A percentile compares a stretch with the other conserved stretches of the same genome.
Evolutionary conservation across 305 asterid species (phyloP).

Genomic region (Plantago lanceolata): DNA sequence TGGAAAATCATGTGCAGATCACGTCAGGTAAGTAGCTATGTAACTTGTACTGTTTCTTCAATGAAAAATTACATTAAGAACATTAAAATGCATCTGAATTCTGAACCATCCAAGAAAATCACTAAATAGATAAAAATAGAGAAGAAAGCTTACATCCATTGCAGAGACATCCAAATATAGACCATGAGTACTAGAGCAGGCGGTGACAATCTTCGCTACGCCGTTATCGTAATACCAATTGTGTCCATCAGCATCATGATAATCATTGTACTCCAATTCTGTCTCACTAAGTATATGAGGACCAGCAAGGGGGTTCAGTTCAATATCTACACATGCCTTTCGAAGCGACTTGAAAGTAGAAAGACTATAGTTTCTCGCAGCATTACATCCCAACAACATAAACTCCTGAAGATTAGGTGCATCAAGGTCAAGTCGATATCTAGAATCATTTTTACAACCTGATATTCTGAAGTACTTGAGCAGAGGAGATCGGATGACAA

Average conservation of each 20-base stretch:
- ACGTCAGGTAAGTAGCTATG: too few relatives aligned
- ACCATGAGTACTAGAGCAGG: neutral
- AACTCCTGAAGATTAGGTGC: constrained; percentile 2
- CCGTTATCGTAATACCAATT: too few relatives aligned
- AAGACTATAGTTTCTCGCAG: neutral
- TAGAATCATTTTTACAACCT: neutral
- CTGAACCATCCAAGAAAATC: neutral
- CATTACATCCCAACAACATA: neutral
- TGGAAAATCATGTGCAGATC: too few relatives aligned
- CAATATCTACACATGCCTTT: neutral
- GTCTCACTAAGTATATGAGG: neutral
- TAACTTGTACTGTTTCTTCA: neutral
- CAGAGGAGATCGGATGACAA: neutral
- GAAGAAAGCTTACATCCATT: neutral
- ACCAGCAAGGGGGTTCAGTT: too few relatives aligned
- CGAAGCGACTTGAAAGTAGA: neutral
- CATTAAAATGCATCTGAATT: neutral
- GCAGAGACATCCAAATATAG: neutral
- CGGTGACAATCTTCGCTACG: neutral
- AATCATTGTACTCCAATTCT: neutral
- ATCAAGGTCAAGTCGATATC: neutral
- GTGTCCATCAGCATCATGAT: neutral
- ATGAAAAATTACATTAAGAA: neutral
- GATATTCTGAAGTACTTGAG: neutral
- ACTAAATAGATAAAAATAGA: neutral